Evolutionary conservation across 176 grass and related monocot genomes (phyloP), one percentile per base, ranked within the genome.

Genomic region (Eleusine coracana): DNA sequence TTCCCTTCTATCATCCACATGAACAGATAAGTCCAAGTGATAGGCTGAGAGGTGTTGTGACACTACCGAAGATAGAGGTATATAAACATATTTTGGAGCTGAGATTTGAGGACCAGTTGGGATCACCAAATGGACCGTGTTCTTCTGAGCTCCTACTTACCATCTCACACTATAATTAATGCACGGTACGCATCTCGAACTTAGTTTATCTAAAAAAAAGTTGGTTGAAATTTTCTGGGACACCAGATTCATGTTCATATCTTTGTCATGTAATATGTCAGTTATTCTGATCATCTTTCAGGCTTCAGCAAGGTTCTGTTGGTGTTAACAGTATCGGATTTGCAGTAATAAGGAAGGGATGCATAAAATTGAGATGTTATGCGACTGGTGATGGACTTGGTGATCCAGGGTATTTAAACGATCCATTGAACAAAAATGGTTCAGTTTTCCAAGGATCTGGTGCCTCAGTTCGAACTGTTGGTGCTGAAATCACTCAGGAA

Each of bases 401-500:
- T 44, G 80, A 71, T 34, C 29, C 55, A 64, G 88, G 48, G 58
- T 52, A 55, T 75, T 49, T 89, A 13, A 82, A 87, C 45, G 81
- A 88, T 68, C 76, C 72, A 52, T n/a, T 89, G 36, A 91, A 84
- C 50, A 75, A 80, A 50, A 98, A 98, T 69, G 96, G 92, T 17
- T 71, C 96, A 76, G 20, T 82, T 84, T 87, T 82, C 20, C 77
- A 78, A 62, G 79, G 77, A 39, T 84, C 85, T 31, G 49, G 37
- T 27, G 55, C 75, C 50, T 86, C 92, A 16, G 93, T 98, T 58
- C 36, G 68, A 73, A 93, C 96, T 52, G 77, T 98, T 37, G 94
- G 82, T 80, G 91, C 92, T 59, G 61, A 98, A 87, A 92, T 95
- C 84, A 98, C 96, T 41, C 91, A 98, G 73, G 96, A 93, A 85